Evolutionary conservation across 345 rosid species (phyloP), one percentile per base, ranked within the genome.

Genomic region (Nephelium lappaceum): DNA sequence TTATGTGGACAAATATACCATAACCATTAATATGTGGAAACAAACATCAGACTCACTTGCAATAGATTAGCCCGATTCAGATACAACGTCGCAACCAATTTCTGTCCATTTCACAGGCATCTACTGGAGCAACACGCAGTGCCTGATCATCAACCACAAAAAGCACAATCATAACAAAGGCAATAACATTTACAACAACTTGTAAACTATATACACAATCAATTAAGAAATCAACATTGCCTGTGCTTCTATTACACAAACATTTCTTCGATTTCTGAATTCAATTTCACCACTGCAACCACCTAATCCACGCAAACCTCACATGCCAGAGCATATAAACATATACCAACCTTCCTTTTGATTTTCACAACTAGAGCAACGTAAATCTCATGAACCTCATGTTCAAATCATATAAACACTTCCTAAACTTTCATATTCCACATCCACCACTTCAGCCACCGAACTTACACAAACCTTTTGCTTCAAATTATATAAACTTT

Each of bases 1-100:
- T 38, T 36, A 58, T 11, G 55, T 41, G 49, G 62, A 60, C 41
- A 64, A 72, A 51, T 8, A 72, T 8, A 53, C 58, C 18, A 4
- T 53, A 53, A 53, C 19, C 58, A 53, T 23, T 60, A 60, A 21
- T 21, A 67, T 8, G 42, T 41, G 51, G 68, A 51, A 62, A 60
- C 53, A 64, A 72, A 51, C 5, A 73, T 9, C 3, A 7, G 1
- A 72, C 83, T 79, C 67, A 92, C 96, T 61, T 88, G 89, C 41
- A 92, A 87, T 41, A 83, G 81, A 42, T 89, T 87, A 67, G 98
- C 97, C 45, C 98, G 83, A 74, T 95, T 95, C 73, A 93, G 80
- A 80, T 83, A 93, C 67, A 93, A 83, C 36, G 91, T 80, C 8
- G 98, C 94, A 62, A 89, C 88, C 66, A 95, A 88, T 85, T 90